phyloP scores from a whole-genome alignment of 108 stramenopile species.

The Fistulifera solaris region DNA sequence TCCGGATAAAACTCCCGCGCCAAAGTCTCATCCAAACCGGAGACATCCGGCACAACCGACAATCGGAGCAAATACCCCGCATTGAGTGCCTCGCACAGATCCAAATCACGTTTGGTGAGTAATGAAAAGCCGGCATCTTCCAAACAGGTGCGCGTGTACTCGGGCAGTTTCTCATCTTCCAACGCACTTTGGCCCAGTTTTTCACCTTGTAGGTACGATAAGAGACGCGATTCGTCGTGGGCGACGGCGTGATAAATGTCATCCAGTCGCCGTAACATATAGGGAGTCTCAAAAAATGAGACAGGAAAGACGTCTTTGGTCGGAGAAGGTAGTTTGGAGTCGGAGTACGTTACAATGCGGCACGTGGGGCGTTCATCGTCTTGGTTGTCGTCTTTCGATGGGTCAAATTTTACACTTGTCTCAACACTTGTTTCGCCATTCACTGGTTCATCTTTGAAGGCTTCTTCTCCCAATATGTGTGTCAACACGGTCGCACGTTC shows the following conservation, averaged over 20 bases:
- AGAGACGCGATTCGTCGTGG: slow-evolving; percentile 27
- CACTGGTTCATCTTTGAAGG: background rate
- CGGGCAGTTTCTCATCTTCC: slow-evolving; percentile 29
- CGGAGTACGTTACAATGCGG: slow-evolving; percentile 40
- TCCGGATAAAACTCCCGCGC: slow-evolving; percentile 65
- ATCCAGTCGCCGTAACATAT: slow-evolving; percentile 36
- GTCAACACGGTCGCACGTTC: no score
- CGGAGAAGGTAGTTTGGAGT: slow-evolving; percentile 35
- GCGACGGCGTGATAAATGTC: slow-evolving; percentile 46
- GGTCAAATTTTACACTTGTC: background rate
- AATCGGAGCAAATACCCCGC: slow-evolving; percentile 70
- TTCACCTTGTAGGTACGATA: slow-evolving; percentile 20
- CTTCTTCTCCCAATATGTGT: no score
- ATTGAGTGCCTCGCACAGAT: slow-evolving; percentile 71
- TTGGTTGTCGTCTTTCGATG: background rate
- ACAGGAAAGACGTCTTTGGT: slow-evolving; percentile 3
- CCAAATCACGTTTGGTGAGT: slow-evolving; percentile 58
- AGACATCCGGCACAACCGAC: slow-evolving; percentile 53
- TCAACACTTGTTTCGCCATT: background rate
- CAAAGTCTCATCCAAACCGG: slow-evolving; percentile 37
- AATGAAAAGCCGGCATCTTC: slow-evolving; percentile 68
- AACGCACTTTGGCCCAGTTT: slow-evolving; percentile 4
- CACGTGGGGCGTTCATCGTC: slow-evolving; percentile 8
- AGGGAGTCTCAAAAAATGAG: slow-evolving; percentile 17
- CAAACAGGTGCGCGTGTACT: slow-evolving; percentile 38